Conservation (phyloP, 2,329 filamentous ascomycete genomes). For the Aspergillus novoparasiticus region DNA sequence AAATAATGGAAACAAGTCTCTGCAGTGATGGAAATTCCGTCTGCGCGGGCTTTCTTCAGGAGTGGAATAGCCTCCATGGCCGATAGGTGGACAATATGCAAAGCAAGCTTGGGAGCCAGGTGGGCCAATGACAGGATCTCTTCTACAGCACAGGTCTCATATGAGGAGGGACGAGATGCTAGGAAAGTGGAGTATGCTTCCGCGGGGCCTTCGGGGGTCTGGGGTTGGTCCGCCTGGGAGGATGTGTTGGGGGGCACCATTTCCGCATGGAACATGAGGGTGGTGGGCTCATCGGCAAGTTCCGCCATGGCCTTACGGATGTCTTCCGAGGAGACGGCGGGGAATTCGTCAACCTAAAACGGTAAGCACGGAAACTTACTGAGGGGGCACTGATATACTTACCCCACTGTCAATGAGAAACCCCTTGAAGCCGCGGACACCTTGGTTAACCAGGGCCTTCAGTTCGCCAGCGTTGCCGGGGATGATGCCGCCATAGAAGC, state of each 20-base stretch:
- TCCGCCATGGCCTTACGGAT: slow-evolving; percentile 78
- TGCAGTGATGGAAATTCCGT: slow-evolving; percentile 83
- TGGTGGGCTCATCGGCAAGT: slow-evolving; percentile 79
- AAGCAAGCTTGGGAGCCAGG: slow-evolving; percentile 75
- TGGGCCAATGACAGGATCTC: slow-evolving; percentile 82
- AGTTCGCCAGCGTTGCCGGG: slow-evolving; percentile 84
- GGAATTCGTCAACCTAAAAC: slow-evolving; percentile 85
- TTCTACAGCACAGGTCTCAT: slow-evolving; percentile 88
- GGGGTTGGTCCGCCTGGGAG: slow-evolving; percentile 75
- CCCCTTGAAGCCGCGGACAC: slow-evolving; percentile 94
- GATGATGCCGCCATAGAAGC: slow-evolving; percentile 93
- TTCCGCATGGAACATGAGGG: slow-evolving; percentile 98
- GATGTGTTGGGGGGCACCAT: slow-evolving; percentile 88
- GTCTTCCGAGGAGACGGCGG: slow-evolving; percentile 79
- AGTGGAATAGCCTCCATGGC: slow-evolving; percentile 86
- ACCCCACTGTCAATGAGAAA: slow-evolving; percentile 97
- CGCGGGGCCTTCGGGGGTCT: slow-evolving; percentile 71
- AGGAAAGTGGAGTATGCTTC: slow-evolving; percentile 88
- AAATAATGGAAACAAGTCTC: slow-evolving; percentile 97
- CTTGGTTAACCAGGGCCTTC: slow-evolving; percentile 76
- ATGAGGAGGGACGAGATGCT: slow-evolving; percentile 81
- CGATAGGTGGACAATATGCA: slow-evolving; percentile 93
- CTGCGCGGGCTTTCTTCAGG: slow-evolving; percentile 69
- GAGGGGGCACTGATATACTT: slow-evolving; percentile 43
- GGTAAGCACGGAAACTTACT: slow-evolving; percentile 13